These are phyloP conservation scores for Chamaenerion angustifolium DNA, from an alignment of 345 rosid species.

Conservation along the genomic window DNA sequence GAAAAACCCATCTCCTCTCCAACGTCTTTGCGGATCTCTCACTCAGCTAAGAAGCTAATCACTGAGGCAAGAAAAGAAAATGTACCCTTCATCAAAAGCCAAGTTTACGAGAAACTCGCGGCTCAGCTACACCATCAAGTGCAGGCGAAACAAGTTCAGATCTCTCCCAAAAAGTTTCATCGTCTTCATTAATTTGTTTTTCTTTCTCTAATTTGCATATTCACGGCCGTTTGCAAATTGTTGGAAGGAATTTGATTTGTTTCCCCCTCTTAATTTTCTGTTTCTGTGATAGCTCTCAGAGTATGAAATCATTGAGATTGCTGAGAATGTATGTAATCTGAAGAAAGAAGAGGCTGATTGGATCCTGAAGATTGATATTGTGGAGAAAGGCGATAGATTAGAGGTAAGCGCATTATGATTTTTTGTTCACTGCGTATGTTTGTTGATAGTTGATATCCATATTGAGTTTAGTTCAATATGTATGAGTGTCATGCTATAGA, in stretches of 20 bases:
- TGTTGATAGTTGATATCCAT: no score
- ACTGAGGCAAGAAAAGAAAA: constrained; percentile 66
- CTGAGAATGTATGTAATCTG: constrained; percentile 87
- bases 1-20: no score
- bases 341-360: constrained; percentile 98
- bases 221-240: background rate
- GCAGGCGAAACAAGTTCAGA: constrained; percentile 59
- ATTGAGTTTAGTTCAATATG: no score
- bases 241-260: background rate
- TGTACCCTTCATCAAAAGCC: constrained; percentile 73
- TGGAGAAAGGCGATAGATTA: constrained; percentile 56
- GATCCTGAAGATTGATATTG: constrained; percentile 79
- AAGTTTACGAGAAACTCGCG: constrained; percentile 80
- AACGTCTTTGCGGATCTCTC: no score
- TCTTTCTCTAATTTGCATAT: constrained; percentile 4
- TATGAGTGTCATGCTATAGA: no score
- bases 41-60: constrained; percentile 37
- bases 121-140: constrained; percentile 45
- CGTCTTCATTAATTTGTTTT: constrained; percentile 5
- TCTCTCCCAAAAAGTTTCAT: constrained; percentile 75
- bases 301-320: constrained; percentile 81
- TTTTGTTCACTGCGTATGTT: background rate
- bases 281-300: constrained; percentile 50
- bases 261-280: background rate
- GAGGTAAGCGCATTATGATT: constrained; percentile 27